Evolutionary conservation across 2,329 filamentous ascomycete species (phyloP), one percentile per base, ranked within the genome.

Genomic region (Pseudocercospora macadamiae): DNA sequence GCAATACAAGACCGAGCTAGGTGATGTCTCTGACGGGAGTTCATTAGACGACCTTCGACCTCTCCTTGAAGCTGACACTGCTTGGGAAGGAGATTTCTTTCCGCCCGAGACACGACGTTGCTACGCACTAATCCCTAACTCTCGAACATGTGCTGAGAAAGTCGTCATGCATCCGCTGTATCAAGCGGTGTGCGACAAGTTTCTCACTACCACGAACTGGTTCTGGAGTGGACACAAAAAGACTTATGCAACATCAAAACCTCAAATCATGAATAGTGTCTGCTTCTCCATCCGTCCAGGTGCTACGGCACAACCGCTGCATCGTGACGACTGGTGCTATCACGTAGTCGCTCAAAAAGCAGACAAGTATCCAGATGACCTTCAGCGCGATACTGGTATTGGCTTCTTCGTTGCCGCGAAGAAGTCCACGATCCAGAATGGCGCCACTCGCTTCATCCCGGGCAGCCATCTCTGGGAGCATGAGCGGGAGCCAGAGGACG

Each of bases 391-490:
- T 26, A 64, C 64, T 3, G 66, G 66, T 42, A 57, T 72, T 36
- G 70, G 72, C 32, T 68, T 75, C 26, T 76, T 76, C 54, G 70
- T 76, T 6, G 74, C 70, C 0, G 74, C 66, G 5, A 74, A 68
- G 49, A 62, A 55, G 25, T 66, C 67, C 12, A 75, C 72, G 0
- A 60, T 57, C 4, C 49, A 64, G 14, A 76, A 76, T 56, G 74
- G 75, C 2, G 75, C 73, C 14, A 77, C 74, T 3, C 62, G 72
- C 4, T 68, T 76, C 56, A 70, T 77, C 28, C 75, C 75, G 1
- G 72, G 74, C 0, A 69, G 64, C n/a, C 75, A 77, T 52, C 66
- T 77, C 0, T 73, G 70, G 72, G 69, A 70, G 48, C 61, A 60
- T 16, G 51, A 49, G n/a, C 30, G 52, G 9, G 60, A 60, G 7